These are phyloP conservation scores for Podila horticola DNA, from an alignment of 192 early-diverging fungal genomes.

Conservation along the genomic window DNA sequence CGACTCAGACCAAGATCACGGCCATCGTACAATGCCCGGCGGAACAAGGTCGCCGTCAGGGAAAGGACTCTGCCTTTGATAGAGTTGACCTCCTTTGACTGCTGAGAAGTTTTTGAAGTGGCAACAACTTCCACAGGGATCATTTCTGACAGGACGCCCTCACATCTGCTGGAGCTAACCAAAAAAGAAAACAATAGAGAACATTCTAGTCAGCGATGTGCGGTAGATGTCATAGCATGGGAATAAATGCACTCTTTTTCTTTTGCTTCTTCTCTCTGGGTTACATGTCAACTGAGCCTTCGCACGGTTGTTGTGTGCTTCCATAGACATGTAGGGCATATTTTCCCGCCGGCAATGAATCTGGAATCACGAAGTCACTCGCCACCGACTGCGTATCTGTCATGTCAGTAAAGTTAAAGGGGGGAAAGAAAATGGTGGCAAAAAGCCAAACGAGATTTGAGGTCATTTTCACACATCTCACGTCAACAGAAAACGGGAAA, in stretches of 20 bases:
- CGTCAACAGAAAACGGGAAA: too few relatives aligned
- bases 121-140: conserved; percentile 18
- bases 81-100: neutral
- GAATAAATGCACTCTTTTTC: too few relatives aligned
- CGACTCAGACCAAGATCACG: neutral
- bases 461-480: too few relatives aligned
- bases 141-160: conserved; percentile 30
- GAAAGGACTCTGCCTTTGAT: neutral
- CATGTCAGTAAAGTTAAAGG: neutral
- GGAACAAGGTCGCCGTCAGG: conserved; percentile 2
- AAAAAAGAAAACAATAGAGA: too few relatives aligned
- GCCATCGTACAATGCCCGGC: conserved; percentile 4
- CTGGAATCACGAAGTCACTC: conserved; percentile 13
- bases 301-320: conserved; percentile 30
- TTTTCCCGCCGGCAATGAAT: conserved; percentile 13
- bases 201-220: too few relatives aligned
- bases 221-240: neutral
- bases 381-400: conserved; percentile 6
- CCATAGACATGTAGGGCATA: conserved; percentile 35
- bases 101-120: neutral
- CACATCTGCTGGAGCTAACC: conserved; percentile 13
- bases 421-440: conserved; percentile 9
- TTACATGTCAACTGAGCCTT: conserved; percentile 30
- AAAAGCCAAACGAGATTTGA: neutral
- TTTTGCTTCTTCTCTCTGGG: too few relatives aligned